Percentiles rank a stretch among this genome's conserved stretches.
Evolutionary conservation across 768 basidiomycete genomes (phyloP).

Genomic region (Mycena crocata): DNA sequence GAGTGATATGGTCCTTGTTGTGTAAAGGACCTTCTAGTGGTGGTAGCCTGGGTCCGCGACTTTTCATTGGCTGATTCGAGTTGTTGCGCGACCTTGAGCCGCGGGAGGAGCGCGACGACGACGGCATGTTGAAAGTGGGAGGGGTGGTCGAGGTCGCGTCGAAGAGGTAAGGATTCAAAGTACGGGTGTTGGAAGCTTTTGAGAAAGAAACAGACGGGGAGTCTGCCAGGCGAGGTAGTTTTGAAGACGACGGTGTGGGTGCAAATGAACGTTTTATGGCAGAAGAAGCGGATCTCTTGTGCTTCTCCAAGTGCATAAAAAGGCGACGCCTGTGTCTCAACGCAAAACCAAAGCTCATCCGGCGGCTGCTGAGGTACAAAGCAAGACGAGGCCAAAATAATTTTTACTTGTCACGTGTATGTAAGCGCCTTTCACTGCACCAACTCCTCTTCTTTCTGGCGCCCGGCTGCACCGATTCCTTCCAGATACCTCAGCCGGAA

Average conservation of each 20-base stretch:
- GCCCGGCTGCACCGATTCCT: slow-evolving; percentile 67
- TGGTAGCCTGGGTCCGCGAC: not conserved
- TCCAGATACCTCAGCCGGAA: slow-evolving; percentile 82
- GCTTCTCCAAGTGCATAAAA: slow-evolving; percentile 69
- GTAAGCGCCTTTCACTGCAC: not conserved
- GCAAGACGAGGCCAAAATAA: not conserved
- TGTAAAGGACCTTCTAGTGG: slow-evolving; percentile 11
- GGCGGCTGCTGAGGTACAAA: slow-evolving; percentile 3
- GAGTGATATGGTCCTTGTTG: slow-evolving; percentile 5
- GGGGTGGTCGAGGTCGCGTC: slow-evolving; percentile 28
- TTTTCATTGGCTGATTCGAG: slow-evolving; percentile 5
- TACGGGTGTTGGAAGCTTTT: no score
- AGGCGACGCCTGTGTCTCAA: slow-evolving; percentile 64
- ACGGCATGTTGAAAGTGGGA: slow-evolving; percentile 42
- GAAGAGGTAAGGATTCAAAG: slow-evolving; percentile 35
- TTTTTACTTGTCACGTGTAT: not conserved
- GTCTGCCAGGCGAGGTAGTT: slow-evolving; percentile 45
- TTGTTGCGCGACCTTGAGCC: slow-evolving; percentile 1
- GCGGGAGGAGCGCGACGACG: slow-evolving; percentile 37
- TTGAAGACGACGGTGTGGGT: slow-evolving; percentile 33
- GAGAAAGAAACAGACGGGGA: slow-evolving; percentile 39
- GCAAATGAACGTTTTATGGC: slow-evolving; percentile 61
- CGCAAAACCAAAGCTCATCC: slow-evolving; percentile 64
- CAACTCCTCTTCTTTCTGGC: slow-evolving; percentile 6
- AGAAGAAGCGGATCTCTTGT: slow-evolving; percentile 42